phyloP scores from a whole-genome alignment of 2,329 filamentous ascomycete genomes.

The Xylaria polymorpha region DNA sequence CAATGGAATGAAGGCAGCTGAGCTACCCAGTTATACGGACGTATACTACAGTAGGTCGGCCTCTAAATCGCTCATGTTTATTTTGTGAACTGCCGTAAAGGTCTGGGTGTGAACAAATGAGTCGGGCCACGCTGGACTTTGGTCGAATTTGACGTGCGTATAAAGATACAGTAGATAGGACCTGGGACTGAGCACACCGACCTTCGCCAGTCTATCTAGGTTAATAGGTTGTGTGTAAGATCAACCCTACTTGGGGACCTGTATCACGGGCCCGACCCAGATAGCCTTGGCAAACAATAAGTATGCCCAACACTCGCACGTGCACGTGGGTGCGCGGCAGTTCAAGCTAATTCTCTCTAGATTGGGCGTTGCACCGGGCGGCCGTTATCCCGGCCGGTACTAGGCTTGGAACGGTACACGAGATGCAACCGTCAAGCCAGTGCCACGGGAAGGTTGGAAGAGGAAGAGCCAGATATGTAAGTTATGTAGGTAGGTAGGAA shows the following conservation, averaged over 20 bases:
- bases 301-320: slow-evolving; percentile 32
- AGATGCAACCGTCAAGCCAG: slow-evolving; percentile 30
- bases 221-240: not conserved
- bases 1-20: not conserved
- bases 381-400: slow-evolving; percentile 25
- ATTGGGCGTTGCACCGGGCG: slow-evolving; percentile 24
- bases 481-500: no score
- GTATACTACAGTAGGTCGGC: not conserved
- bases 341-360: slow-evolving; percentile 28
- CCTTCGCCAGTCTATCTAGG: not conserved
- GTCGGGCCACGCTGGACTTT: not conserved
- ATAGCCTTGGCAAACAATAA: slow-evolving; percentile 26
- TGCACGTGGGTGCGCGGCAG: slow-evolving; percentile 38
- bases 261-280: slow-evolving; percentile 11
- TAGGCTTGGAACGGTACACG: slow-evolving; percentile 18
- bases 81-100: not conserved
- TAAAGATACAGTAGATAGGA: not conserved
- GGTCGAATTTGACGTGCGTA: not conserved
- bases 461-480: not conserved
- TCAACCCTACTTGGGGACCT: not conserved
- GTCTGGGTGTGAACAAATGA: not conserved
- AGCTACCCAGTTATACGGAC: not conserved
- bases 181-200: not conserved
- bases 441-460: slow-evolving; percentile 20
- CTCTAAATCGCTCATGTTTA: not conserved